These are phyloP conservation scores for Salix exigua DNA, from an alignment of 345 rosid genomes.

Conservation along the genomic window DNA sequence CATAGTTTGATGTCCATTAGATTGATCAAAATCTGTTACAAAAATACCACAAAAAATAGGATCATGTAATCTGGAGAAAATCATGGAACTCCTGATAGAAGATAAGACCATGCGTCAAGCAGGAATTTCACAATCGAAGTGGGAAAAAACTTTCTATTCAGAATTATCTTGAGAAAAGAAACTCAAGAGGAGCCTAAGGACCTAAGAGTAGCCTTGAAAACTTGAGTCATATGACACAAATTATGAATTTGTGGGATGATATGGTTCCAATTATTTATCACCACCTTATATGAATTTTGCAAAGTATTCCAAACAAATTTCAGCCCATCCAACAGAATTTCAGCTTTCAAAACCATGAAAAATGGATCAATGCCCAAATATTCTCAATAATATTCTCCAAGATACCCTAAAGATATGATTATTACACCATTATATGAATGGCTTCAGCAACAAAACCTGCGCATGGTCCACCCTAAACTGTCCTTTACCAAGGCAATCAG, in stretches of 20 bases:
- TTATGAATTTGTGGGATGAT: background rate
- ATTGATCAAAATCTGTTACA: conserved; percentile 41
- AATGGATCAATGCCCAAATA: too few species aligned
- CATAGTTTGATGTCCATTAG: conserved; percentile 28
- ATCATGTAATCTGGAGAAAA: background rate
- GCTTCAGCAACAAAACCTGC: background rate
- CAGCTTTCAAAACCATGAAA: background rate
- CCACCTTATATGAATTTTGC: background rate
- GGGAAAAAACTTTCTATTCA: background rate
- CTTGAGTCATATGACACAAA: background rate
- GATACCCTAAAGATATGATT: background rate
- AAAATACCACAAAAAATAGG: background rate
- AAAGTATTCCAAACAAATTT: background rate
- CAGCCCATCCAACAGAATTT: background rate
- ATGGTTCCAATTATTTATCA: background rate
- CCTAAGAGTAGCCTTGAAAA: background rate
- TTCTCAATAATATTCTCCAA: background rate
- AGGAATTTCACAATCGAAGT: too few species aligned
- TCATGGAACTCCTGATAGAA: background rate
- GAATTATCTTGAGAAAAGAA: background rate
- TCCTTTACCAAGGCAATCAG: background rate
- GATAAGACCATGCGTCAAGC: too few species aligned
- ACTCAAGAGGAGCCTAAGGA: background rate
- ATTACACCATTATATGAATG: background rate
- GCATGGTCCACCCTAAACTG: conserved; percentile 11